phyloP scores from a whole-genome alignment of 2,329 filamentous ascomycete species.

The Talaromyces sp. region DNA sequence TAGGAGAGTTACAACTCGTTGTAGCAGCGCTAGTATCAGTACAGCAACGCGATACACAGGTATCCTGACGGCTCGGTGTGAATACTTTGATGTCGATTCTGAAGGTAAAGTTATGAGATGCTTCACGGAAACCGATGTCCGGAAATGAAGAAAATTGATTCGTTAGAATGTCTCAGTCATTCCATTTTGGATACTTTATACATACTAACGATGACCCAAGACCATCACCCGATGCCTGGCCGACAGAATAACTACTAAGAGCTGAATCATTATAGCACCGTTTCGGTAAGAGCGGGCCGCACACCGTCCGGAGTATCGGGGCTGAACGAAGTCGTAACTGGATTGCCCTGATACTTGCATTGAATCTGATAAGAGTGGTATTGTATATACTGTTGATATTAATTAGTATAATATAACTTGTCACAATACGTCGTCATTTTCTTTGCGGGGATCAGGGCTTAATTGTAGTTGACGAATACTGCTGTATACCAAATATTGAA shows the following conservation, averaged over 20 bases:
- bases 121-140: neutral
- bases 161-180: neutral
- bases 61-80: neutral
- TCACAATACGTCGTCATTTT: neutral
- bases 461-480: neutral
- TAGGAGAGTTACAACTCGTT: neutral
- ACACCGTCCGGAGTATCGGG: neutral
- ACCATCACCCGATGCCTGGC: neutral
- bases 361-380: neutral
- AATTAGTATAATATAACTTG: neutral
- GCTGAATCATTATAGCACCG: neutral
- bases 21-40: neutral
- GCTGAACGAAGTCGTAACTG: neutral
- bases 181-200: neutral
- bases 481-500: neutral
- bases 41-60: neutral
- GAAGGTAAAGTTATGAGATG: neutral
- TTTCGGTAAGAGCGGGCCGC: neutral
- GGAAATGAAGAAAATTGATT: neutral
- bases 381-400: neutral
- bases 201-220: neutral
- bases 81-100: neutral
- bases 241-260: neutral
- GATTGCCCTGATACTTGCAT: neutral
- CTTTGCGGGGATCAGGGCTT: neutral